Evolutionary conservation across 1,139 yeast genomes (phyloP).

Genomic region (Pichia sp.): DNA sequence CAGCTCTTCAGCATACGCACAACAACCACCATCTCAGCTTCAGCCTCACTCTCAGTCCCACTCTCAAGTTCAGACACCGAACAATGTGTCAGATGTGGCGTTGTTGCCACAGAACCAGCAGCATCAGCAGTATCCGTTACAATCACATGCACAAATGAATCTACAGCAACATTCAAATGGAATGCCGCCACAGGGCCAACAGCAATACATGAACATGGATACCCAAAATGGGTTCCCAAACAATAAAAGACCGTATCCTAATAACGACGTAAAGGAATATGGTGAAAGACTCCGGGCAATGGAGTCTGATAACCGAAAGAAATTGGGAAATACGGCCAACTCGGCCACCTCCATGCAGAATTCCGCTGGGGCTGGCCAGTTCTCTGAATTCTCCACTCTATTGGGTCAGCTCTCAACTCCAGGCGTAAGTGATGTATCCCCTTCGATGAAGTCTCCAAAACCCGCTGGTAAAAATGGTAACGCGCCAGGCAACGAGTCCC

Average conservation of each 20-base stretch:
- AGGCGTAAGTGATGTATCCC: background rate
- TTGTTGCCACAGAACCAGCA: no score
- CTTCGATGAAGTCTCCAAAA: background rate
- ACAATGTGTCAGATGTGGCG: background rate
- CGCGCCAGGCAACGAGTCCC: background rate
- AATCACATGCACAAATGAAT: background rate
- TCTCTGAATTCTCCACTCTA: slow-evolving; percentile 22
- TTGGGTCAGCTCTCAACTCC: slow-evolving; percentile 9
- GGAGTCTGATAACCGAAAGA: slow-evolving; percentile 40
- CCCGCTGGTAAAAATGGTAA: background rate
- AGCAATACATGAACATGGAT: no score
- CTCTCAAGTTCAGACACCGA: slow-evolving; percentile 5
- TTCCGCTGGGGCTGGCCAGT: slow-evolving; percentile 12
- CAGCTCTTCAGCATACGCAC: background rate
- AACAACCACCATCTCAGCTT: background rate
- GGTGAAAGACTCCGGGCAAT: slow-evolving; percentile 47
- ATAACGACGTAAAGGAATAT: slow-evolving; percentile 37
- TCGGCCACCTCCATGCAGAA: background rate
- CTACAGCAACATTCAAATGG: background rate
- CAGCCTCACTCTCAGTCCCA: slow-evolving; percentile 1
- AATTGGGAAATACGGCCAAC: slow-evolving; percentile 23
- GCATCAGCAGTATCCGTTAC: no score
- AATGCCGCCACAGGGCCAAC: background rate
- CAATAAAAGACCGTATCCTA: slow-evolving; percentile 9
- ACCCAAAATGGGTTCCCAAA: no score